These are phyloP conservation scores for Amphibolis antarctica DNA, from an alignment of 106 monocot species.

Conservation along the genomic window DNA sequence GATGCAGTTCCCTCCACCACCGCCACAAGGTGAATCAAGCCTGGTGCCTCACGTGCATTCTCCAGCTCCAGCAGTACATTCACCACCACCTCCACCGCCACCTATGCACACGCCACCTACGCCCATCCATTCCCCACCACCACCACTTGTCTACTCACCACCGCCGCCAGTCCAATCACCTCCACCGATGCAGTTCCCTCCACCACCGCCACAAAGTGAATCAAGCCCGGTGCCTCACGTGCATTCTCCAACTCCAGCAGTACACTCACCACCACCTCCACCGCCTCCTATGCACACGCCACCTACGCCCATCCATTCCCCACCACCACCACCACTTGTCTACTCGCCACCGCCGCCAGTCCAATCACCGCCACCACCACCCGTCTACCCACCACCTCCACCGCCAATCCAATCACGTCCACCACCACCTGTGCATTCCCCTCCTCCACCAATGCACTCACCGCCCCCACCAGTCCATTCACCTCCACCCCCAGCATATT, in stretches of 20 bases:
- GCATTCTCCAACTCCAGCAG: no score
- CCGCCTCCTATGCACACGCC: constrained; percentile 2
- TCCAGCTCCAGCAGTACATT: no score
- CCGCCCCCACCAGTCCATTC: constrained; percentile 1
- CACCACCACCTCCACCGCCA: no score
- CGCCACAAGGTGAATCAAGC: no score
- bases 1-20: no score
- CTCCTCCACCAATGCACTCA: no score
- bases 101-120: constrained; percentile 8
- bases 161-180: constrained; percentile 2
- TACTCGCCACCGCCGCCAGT: constrained; percentile 1
- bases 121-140: constrained; percentile 3
- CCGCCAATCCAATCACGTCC: background rate
- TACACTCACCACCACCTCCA: background rate
- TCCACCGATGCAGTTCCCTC: constrained; percentile 2
- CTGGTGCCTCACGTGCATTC: no score
- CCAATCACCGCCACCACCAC: constrained; percentile 4
- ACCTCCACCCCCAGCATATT: background rate
- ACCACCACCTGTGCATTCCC: no score
- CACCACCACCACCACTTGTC: constrained; percentile 1
- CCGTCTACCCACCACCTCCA: background rate
- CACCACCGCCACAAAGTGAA: background rate
- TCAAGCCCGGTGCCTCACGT: no score
- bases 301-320: constrained; percentile 2
- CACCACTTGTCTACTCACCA: no score